Evolutionary conservation across 2,329 filamentous ascomycete genomes (phyloP).

Genomic region (Hypoxylon sp.): DNA sequence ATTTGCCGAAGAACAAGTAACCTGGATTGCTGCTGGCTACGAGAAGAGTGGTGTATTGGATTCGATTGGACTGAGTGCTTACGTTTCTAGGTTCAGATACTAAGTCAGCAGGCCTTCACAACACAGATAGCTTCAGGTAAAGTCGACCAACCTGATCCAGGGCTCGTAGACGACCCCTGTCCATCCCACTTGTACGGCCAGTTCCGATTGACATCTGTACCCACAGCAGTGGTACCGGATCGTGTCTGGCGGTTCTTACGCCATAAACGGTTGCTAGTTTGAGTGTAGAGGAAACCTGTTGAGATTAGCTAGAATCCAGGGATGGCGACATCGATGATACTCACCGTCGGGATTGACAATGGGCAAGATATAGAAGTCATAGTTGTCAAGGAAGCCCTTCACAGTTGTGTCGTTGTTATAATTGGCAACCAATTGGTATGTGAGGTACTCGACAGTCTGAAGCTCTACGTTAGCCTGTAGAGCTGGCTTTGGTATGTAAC

Average conservation of each 20-base stretch:
- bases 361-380: slow-evolving; percentile 72
- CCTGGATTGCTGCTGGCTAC: not conserved
- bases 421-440: slow-evolving; percentile 62
- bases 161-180: slow-evolving; percentile 61
- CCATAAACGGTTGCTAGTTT: slow-evolving; percentile 66
- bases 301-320: slow-evolving; percentile 22
- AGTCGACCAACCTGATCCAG: slow-evolving; percentile 56
- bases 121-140: not conserved
- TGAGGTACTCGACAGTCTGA: slow-evolving; percentile 63
- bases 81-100: slow-evolving; percentile 46
- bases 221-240: slow-evolving; percentile 59
- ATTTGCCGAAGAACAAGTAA: not conserved
- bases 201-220: slow-evolving; percentile 68
- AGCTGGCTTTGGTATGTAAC: too few species aligned
- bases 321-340: slow-evolving; percentile 5
- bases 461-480: slow-evolving; percentile 23
- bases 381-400: slow-evolving; percentile 66
- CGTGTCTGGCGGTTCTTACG: slow-evolving; percentile 66
- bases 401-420: slow-evolving; percentile 60
- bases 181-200: slow-evolving; percentile 66
- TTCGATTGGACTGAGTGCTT: slow-evolving; percentile 25
- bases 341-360: slow-evolving; percentile 68
- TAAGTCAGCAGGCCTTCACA: slow-evolving; percentile 29
- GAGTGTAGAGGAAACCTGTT: slow-evolving; percentile 66
- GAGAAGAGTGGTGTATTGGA: too few species aligned